Evolutionary conservation across 106 monocot species (phyloP), one percentile per base, ranked within the genome.

Genomic region (Dendrobium catenatum): DNA sequence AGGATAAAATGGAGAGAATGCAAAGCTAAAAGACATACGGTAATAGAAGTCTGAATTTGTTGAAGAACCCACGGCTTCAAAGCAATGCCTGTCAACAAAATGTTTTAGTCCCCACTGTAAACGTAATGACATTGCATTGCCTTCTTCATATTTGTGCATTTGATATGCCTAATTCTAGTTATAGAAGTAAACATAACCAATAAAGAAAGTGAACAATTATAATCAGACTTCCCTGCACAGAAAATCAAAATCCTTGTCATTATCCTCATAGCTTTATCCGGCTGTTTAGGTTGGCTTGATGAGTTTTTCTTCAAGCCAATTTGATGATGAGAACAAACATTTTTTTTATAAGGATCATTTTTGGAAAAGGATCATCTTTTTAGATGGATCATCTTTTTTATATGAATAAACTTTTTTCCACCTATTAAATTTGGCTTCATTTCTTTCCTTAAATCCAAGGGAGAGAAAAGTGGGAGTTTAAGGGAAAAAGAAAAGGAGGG

Each of bases 21-120:
- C 16, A 81, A 27, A 0, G 20, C 9, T n/a, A 67, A 51, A 22
- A 6, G 58, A 73, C 79, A 78, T 88, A 93, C 93, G 13, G 42
- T 58, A 81, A 88, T 16, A 75, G 85, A 88, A 85, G 86, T 82
- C 42, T 88, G 90, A 16, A 90, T 77, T 33, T 67, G 76, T 20
- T 86, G 79, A 79, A 90, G 40, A 43, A 88, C 86, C 74, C 85
- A 79, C 79, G 93, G 90, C 77, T 93, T 93, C 80, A 93, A 74
- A n/a, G 93, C 86, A 83, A 93, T 40, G 66, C 93, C 93, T 93
- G 82, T 46, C 20, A 59, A 55, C 40, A 40, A 18, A 10, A 48
- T 17, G 27, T 49, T 48, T 26, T 49, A 49, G 49, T 20, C 20
- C 46, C 33, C 9, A 56, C 20, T 40, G 7, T 51, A 49, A 27